Base-by-base conservation (phyloP, 805 yeast genomes). In the Kodamaea sagamina region DNA sequence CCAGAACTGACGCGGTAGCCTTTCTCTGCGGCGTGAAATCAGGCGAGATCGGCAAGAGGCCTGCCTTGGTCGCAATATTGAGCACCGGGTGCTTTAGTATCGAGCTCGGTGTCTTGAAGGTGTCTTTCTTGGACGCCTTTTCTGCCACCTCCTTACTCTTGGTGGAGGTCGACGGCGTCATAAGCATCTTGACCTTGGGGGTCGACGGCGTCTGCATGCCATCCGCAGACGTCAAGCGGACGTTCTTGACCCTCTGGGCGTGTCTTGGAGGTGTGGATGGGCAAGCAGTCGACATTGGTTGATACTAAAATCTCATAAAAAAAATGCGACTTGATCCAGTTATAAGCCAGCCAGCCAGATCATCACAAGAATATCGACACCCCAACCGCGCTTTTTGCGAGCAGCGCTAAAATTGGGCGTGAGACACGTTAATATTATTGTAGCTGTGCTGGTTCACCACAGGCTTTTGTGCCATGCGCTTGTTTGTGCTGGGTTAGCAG, bases 11-110 rank as follows among this genome's bases (percentile, higher is more conserved):
- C 13, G 22, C 26, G 18, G 28, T 38, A 26, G 53, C 52, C 17
- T 29, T 29, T 29, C 34, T 29, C 15, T 59, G 63, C 3, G 71
- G 71, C 8, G 69, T 65, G 52, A 53, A 53, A 29, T 62, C 67
- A 2, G 69, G 69, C 5, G 68, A 55, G 6, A 54, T 49, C 16
- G 64, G 61, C 24, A 52, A 44, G 24, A 37, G 43, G 22, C 34
- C 32, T 4, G 32, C 13, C 16, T 35, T 38, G 37, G 31, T n/a
- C 6, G 39, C 25, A 17, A 41, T 3, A 17, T 21, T 29, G 18
- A 29, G 34, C 18, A 29, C 34, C 19, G 46, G 42, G 13, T 38
- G 37, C 36, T 43, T 43, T 16, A 43, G 38, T 38, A 43, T 43
- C 13, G 42, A 38, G 5, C 39, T 26, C 2, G 46, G 46, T 2